Percentiles rank a stretch among this genome's conserved stretches.
Conservation (phyloP, 2,329 filamentous ascomycete genomes). For the Arthrinium puccinioides region DNA sequence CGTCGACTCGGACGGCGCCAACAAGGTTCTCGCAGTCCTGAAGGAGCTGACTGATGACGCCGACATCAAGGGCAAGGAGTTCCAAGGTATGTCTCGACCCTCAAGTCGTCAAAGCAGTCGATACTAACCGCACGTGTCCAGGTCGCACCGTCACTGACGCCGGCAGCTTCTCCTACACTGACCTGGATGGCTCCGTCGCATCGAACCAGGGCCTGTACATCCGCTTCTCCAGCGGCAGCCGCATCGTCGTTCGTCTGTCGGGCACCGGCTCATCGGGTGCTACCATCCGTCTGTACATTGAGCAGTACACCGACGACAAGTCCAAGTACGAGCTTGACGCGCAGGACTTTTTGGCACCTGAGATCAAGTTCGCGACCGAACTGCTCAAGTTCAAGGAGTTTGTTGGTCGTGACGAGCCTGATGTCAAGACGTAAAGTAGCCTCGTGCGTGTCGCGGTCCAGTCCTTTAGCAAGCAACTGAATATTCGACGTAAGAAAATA, state of each 20-base stretch:
- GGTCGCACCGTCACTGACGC: constrained; percentile 79
- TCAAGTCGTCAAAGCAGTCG: background rate
- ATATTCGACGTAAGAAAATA: too few species aligned
- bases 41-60: constrained; percentile 67
- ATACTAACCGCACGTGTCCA: constrained; percentile 21
- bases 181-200: constrained; percentile 93
- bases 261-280: constrained; percentile 93
- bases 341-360: constrained; percentile 88
- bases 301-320: constrained; percentile 83
- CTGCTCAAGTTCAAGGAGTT: constrained; percentile 91
- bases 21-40: constrained; percentile 80
- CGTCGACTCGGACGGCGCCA: constrained; percentile 83
- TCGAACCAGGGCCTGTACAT: constrained; percentile 95
- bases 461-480: background rate
- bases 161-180: constrained; percentile 96
- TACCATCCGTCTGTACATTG: constrained; percentile 93
- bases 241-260: constrained; percentile 89
- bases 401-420: constrained; percentile 84
- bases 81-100: constrained; percentile 52
- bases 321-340: constrained; percentile 74
- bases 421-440: constrained; percentile 86
- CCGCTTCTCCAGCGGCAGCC: constrained; percentile 88
- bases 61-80: constrained; percentile 72
- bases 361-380: constrained; percentile 76
- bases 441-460: too few species aligned